Evolutionary conservation across 306 rosid species (phyloP), one percentile per base, ranked within the genome.

Genomic region (Astragalus glycyphyllos): DNA sequence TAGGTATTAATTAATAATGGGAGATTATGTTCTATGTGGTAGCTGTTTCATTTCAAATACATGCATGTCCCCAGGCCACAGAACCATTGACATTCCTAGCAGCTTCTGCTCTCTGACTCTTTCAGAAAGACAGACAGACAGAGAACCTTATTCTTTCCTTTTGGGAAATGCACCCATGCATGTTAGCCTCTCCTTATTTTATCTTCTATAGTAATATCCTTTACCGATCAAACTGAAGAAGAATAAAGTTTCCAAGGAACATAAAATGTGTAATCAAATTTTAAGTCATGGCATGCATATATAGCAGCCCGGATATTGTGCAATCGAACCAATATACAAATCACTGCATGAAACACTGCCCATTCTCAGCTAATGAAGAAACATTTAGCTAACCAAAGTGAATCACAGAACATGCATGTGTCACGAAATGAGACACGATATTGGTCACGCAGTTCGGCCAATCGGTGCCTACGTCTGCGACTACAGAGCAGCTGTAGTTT

Each of bases 101-200:
- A 68, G 50, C 72, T 74, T 79, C 65, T 71, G 75, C 79, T 72
- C 79, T 72, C 68, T 77, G 68, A 81, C 76, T 76, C 75, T 58
- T 58, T 50, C 38, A 77, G 68, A 67, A 80, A 80, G 81, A 40
- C 8, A 53, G 81, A 40, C 8, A 53, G 32, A 55, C 8, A 53
- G 35, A 56, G 86, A 76, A 85, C 75, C 80, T 54, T 64, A 73
- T 85, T 85, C 86, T 59, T 58, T 73, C 74, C 50, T 70, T 82
- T 77, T 71, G 35, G 59, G 35, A 37, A 66, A 46, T 72, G 69
- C 71, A 62, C 68, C 26, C 49, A 40, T 38, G 73, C 53, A 40
- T 38, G 38, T 63, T 74, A 45, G 6, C 17, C 14, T 32, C 8
- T 41, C 0, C 23, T 10, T 16, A 17, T 42, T 47, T 65, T 29